Base-by-base conservation (phyloP, 805 yeast genomes). In the Teunomyces aglyptinius region DNA sequence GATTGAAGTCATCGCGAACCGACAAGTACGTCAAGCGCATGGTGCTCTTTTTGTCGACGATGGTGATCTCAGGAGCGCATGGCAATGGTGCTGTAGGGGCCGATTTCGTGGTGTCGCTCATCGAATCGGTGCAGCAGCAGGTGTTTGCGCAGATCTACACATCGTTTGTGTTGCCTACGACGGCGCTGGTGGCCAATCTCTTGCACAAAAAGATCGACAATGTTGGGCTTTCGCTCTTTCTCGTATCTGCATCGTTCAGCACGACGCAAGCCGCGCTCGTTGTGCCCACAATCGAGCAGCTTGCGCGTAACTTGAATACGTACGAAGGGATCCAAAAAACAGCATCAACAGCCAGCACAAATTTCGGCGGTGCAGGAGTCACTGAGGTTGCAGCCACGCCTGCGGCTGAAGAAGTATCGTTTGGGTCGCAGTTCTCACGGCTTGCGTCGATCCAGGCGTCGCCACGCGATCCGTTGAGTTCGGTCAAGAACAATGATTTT, bases 381-480 rank as follows among this genome's bases (percentile, higher is more conserved):
- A 44, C 55, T 5, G 51, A 53, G 15, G 64, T 69, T 34, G 74
- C 71, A 24, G 66, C 71, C 29, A 64, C 64, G 33, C 75, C 70
- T 20, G 65, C 71, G 28, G 64, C 63, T 33, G 83, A 78, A 41
- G 57, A 77, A 16, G 85, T 84, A 53, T 74, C 94, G 2, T 94
- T 91, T 66, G 98, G 98, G 2, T 85, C 97, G 0, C 81, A 84
- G 44, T 94, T 81, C 65, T 87, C 95, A 44, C 83, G 79, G 58
- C 72, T 94, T 49, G 81, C 78, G 1, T 78, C 86, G 2, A 82
- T 90, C 41, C 74, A 79, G 28, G 66, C 67, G 12, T 80, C 75
- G 51, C 76, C 84, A 3, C 73, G 80, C 53, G 97, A 94, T 65
- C 96, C 97, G 1, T 61, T 82, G 26, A 77, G 82, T 1, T 71